Conservation (phyloP, 768 basidiomycete species). For the Tulasnella sp. region DNA sequence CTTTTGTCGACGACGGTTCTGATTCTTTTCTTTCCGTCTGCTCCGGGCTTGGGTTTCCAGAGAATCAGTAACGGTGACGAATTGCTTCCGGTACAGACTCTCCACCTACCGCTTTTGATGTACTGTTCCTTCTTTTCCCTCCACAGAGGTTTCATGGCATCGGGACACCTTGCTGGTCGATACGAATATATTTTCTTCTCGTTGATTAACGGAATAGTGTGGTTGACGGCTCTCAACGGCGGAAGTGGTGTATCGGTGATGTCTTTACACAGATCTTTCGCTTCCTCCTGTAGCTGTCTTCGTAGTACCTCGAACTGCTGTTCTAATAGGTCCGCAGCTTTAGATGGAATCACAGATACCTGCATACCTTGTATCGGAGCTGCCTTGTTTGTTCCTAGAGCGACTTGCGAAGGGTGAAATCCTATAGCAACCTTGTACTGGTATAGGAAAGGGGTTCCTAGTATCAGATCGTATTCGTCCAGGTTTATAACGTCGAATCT, state of each 20-base stretch:
- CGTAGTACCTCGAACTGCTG: constrained; percentile 9
- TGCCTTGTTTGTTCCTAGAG: neutral
- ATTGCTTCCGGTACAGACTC: constrained; percentile 17
- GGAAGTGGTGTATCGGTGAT: constrained; percentile 12
- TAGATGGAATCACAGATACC: constrained; percentile 11
- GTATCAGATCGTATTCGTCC: constrained; percentile 47
- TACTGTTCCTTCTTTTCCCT: constrained; percentile 24
- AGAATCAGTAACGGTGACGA: constrained; percentile 19
- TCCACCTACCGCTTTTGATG: constrained; percentile 23
- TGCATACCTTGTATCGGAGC: constrained; percentile 3
- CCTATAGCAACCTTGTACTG: constrained; percentile 32
- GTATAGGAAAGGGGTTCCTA: constrained; percentile 40
- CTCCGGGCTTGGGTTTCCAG: constrained; percentile 17
- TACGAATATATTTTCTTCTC: constrained; percentile 21
- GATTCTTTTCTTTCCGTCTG: constrained; percentile 25
- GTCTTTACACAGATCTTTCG: constrained; percentile 12
- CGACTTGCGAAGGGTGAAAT: constrained; percentile 27
- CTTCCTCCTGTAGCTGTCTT: constrained; percentile 7
- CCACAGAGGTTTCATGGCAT: constrained; percentile 15
- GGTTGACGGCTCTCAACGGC: constrained; percentile 26
- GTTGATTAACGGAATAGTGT: constrained; percentile 24
- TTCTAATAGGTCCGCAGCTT: constrained; percentile 15
- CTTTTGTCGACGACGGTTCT: constrained; percentile 33
- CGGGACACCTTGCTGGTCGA: constrained; percentile 19
- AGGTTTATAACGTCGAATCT: constrained; percentile 50